Evolutionary conservation across 2,329 filamentous ascomycete species (phyloP).

Genomic region (Ascosphaera apis): DNA sequence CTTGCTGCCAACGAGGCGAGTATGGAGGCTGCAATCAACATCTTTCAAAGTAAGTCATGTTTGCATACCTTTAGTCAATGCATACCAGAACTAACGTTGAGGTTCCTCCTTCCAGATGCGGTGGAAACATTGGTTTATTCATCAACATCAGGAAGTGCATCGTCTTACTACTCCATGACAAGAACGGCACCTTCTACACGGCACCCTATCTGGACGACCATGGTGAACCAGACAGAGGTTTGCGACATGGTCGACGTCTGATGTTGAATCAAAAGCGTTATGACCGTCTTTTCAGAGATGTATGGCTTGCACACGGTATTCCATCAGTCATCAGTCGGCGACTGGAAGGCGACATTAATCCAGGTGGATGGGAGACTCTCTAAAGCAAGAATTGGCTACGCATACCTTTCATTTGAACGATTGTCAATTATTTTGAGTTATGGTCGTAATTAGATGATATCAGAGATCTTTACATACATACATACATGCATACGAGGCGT

Average conservation of each 20-base stretch:
- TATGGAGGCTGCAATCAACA: constrained; percentile 82
- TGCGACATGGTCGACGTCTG: constrained; percentile 68
- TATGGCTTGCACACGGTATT: constrained; percentile 70
- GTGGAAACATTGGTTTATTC: constrained; percentile 74
- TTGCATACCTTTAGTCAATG: not conserved
- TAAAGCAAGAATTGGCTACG: constrained; percentile 4
- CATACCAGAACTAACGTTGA: constrained; percentile 2
- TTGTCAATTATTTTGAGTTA: too few species aligned
- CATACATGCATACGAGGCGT: too few species aligned
- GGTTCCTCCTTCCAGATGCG: constrained; percentile 38
- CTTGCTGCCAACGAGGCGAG: constrained; percentile 55
- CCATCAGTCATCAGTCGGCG: constrained; percentile 76
- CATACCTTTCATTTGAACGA: too few species aligned
- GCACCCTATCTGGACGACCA: constrained; percentile 92
- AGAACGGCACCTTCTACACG: constrained; percentile 59
- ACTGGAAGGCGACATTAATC: constrained; percentile 88
- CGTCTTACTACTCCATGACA: constrained; percentile 63
- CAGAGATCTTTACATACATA: too few species aligned
- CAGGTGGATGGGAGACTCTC: constrained; percentile 76
- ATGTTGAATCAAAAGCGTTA: constrained; percentile 89
- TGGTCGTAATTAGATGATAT: too few species aligned
- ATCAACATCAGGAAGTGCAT: constrained; percentile 94
- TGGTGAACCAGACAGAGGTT: constrained; percentile 80
- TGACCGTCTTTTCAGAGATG: constrained; percentile 61
- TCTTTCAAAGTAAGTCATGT: constrained; percentile 44